Base-by-base conservation (phyloP, 192 early-diverging fungal species). In the Coemansia sp. region DNA sequence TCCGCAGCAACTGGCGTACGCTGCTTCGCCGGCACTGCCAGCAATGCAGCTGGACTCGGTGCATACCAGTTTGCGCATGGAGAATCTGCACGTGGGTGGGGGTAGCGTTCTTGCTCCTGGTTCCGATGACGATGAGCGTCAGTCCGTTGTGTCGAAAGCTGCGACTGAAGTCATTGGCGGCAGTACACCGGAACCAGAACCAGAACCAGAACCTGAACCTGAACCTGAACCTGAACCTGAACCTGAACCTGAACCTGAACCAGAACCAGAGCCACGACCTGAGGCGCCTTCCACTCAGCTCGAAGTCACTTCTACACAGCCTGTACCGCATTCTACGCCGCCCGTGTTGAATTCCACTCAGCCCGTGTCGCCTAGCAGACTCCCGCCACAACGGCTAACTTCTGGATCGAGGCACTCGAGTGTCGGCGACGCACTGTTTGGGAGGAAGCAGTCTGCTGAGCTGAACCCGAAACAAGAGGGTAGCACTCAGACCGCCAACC, bases 331-430 rank as follows among this genome's bases (percentile, higher is more conserved):
- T 37, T 37, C 35, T 8, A 37, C 35, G 6, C 23, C 23, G 23
- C 23, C 23, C 23, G 23, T 23, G 6, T 6, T 6, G 33, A 3
- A 23, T 23, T 23, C 23, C 42, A 80, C 78, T 0, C 78, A 75
- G 59, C 78, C 78, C 5, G 46, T 67, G 28, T 80, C 78, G 64
- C 78, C 73, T 0, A 44, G n/a, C 4, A 66, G 63, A 0, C 23
- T 42, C 28, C 78, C 78, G 35, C 63, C 67, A 19, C 52, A 58
- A 16, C 17, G 57, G 6, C 11, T 40, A 11, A 30, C 23, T 1
- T 53, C 23, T 32, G 52, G 23, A 6, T 53, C 52, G 52, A 53
- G 52, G 26, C 17, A 26, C 59, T 38, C 59, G 33, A 61, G 59
- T 35, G 33, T 37, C 13, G 32, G 32, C 59, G 37, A 61, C 16